A percentile compares a stretch with the other conserved stretches of the same genome.
phyloP scores from a whole-genome alignment of 176 grass and related monocot species.

The Olyra latifolia region DNA sequence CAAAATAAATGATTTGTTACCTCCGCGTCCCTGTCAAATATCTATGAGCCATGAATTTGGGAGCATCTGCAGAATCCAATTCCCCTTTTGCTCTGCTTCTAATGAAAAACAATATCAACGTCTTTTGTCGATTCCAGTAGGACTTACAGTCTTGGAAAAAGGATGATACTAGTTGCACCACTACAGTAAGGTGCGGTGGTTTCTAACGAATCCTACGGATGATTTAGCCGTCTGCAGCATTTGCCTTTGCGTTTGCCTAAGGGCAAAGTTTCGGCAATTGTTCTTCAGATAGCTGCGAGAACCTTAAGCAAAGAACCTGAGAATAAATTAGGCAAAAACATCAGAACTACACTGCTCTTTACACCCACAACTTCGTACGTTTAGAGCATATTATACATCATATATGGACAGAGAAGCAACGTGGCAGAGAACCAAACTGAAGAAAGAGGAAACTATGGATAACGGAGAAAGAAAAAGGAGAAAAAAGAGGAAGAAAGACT shows the following conservation, averaged over 20 bases:
- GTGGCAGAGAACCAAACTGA: not conserved
- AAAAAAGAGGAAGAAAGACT: not conserved
- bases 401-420: not conserved
- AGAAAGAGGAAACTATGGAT: not conserved
- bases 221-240: not conserved
- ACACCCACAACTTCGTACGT: not conserved
- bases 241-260: conserved; percentile 36
- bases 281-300: conserved; percentile 8
- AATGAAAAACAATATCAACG: too few species aligned
- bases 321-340: not conserved
- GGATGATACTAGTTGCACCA: too few species aligned
- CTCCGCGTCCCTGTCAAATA: too few species aligned
- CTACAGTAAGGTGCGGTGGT: not conserved
- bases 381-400: not conserved
- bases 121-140: too few species aligned
- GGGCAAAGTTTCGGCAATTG: conserved; percentile 27
- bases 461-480: not conserved
- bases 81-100: too few species aligned
- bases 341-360: not conserved
- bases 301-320: conserved; percentile 20
- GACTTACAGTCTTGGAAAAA: too few species aligned
- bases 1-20: too few species aligned
- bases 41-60: too few species aligned
- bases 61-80: too few species aligned
- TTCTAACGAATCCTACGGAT: not conserved